Base-by-base conservation (phyloP, 1,139 yeast species). In the Scheffersomyces parashehatae region DNA sequence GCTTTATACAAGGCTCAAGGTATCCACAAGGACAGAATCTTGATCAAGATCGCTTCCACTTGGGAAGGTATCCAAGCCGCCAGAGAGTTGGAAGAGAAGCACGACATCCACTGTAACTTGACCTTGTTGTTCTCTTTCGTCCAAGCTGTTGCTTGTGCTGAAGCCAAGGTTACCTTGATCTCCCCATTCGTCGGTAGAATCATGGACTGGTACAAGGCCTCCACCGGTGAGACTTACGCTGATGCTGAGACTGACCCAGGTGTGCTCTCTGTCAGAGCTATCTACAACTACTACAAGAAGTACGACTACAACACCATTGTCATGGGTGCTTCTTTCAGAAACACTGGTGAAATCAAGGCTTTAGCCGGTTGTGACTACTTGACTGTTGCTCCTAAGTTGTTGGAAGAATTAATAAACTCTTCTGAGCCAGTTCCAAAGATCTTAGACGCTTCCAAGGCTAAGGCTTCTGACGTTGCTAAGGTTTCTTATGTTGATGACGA, bases 31-130 rank as follows among this genome's bases (percentile, higher is more conserved):
- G 97, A 91, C 53, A 82, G 98, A 70, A 82, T 93, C 50, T 81
- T 93, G 67, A 95, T 93, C 74, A 93, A 93, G 83, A 82, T 95
- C 60, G 99, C 99, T 51, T 87, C 98, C 52, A 93, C 99, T 56
- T 93, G 95, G 89, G 99, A 93, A 77, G 99, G 99, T 80, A 93
- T 93, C 68, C 97, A 89, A 75, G 99, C 99, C 59, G 99, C 99
- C 48, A 83, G 85, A 68, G 96, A 88, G 71, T 82, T 95, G 68
- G 99, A 95, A 78, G 70, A 84, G 55, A 83, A 93, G 73, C 81
- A 93, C 77, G 90, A 83, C 44, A 82, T 93, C 61, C 99, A 93
- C 85, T 83, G 88, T 77, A 93, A 93, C 83, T 81, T 93, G 80
- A 95, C 99, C 48, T 79, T 93, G 60, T 81, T 95, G 66, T 93